A percentile compares a stretch with the other conserved stretches of the same genome.
Conservation (phyloP, 768 basidiomycete species). For the Calocybe indica region DNA sequence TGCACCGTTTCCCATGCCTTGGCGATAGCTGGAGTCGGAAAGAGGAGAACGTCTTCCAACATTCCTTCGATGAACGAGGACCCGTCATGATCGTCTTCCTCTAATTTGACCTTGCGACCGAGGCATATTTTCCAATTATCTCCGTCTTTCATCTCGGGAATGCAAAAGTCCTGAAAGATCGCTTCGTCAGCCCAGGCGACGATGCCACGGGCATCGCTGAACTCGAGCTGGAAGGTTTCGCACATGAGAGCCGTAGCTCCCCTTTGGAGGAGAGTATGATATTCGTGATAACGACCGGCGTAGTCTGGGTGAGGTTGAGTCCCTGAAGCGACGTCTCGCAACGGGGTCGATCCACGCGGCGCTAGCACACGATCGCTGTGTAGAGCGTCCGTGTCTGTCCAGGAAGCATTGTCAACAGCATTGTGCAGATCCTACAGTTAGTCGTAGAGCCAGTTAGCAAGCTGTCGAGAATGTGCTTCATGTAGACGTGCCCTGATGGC, state of each 20-base stretch:
- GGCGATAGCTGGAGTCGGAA: conserved; percentile 6
- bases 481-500: conserved; percentile 8
- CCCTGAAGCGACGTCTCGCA: conserved; percentile 11
- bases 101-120: conserved; percentile 27
- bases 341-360: conserved; percentile 25
- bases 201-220: conserved; percentile 21
- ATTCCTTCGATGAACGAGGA: conserved; percentile 24
- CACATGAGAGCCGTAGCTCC: conserved; percentile 33
- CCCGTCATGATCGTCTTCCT: conserved; percentile 29
- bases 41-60: conserved; percentile 25
- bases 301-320: conserved; percentile 4
- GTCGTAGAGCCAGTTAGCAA: not conserved
- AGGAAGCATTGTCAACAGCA: conserved; percentile 3
- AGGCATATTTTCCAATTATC: conserved; percentile 35
- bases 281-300: conserved; percentile 15
- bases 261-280: conserved; percentile 21
- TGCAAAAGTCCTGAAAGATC: conserved; percentile 25
- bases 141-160: conserved; percentile 24
- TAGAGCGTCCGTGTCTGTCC: conserved; percentile 14
- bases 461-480: not conserved
- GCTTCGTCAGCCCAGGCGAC: conserved; percentile 26
- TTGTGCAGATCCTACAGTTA: not conserved
- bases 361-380: conserved; percentile 16
- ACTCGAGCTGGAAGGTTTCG: conserved; percentile 28
- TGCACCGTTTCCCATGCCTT: conserved; percentile 24